Evolutionary conservation across 208 protist species (phyloP), one percentile per base, ranked within the genome.

Genomic region (Trypanosoma lewisi): DNA sequence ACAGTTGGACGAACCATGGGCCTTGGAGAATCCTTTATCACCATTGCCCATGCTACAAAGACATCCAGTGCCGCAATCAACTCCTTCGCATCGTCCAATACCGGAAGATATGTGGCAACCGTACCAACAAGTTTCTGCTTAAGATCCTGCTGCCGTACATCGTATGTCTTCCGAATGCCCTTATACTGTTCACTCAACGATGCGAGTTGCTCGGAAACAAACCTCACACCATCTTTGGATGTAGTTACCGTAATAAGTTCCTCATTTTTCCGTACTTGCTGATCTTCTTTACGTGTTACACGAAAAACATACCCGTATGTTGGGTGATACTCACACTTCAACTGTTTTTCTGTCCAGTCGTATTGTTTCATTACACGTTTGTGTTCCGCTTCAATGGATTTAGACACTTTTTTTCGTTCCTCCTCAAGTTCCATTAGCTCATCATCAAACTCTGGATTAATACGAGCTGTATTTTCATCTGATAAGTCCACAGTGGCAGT

Each of bases 21-120:
- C 17, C 77, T 86, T 16, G 94, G 88, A 3, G 93, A 85, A 45
- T 88, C 78, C 56, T 82, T 86, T 3, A 92, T 86, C 0, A 98
- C 95, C 27, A 93, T 55, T 9, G 96, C 84, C 71, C 98, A 97
- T 11, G 85, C 74, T 16, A 91, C 75, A 60, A 96, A 97, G 12
- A 99, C 95, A 69, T 99, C 98, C 41, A 99, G 63, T 7, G 76
- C 48, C 0, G 98, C 89, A 21, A 99, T 68, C 0, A 99, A 44
- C 44, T 93, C 80, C 72, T 91, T 96, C 14, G 96, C 76, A 49
- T 98, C 85, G 62, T 98, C 94, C 28, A 99, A 81, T 6, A 98
- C 76, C 1, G 97, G 96, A 9, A 93, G 55, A 73, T 99, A 99
- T 5, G 81, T 93, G n/a, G 82, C 82, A 41, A 97, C 89, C 23